Base-by-base conservation (phyloP, 768 basidiomycete species). In the Termitomyces bulborhizus region DNA sequence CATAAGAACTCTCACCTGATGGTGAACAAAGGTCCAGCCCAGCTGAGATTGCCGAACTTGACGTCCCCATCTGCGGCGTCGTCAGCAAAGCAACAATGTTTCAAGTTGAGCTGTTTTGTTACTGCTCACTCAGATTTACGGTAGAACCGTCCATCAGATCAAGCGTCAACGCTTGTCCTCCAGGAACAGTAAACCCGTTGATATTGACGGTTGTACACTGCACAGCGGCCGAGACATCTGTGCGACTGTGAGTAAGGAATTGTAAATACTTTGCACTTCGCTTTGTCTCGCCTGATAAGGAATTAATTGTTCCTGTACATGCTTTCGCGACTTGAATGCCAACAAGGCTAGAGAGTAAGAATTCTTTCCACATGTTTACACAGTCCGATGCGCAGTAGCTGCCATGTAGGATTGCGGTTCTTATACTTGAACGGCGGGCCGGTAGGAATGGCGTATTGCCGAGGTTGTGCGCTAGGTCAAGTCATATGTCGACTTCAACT, bases 121-220 rank as follows among this genome's bases (percentile, higher is more conserved):
- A 47, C 29, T 18, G 68, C 80, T 63, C 59, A 84, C 83, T 66
- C 67, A 86, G 67, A 47, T 79, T 84, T 56, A 87, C 85, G 4
- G 74, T 82, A 1, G 82, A 77, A 5, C 79, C 79, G 26, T 66
- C 60, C 40, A 71, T 55, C 34, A 86, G 70, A 18, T 65, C 59
- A 31, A 86, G 73, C 15, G 68, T 71, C 62, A 86, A 73, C 0
- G 72, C 76, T 66, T 77, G 48, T 13, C 81, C 82, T 34, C 73
- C 77, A 12, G 83, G 78, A 36, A 84, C 83, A 7, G 77, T 81
- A 66, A 85, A 83, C 9, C 68, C 57, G 41, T 80, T 73, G 63
- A 85, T 77, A 59, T 78, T 79, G 52, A 86, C 78, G 3, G 79
- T 82, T 1, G 73, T 79, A 64, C 85, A 87, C 58, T 71, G 58